A percentile compares a stretch with the other conserved stretches of the same genome.
phyloP scores from a whole-genome alignment of 352 stramenopile genomes.

The Globisporangium middletonii region DNA sequence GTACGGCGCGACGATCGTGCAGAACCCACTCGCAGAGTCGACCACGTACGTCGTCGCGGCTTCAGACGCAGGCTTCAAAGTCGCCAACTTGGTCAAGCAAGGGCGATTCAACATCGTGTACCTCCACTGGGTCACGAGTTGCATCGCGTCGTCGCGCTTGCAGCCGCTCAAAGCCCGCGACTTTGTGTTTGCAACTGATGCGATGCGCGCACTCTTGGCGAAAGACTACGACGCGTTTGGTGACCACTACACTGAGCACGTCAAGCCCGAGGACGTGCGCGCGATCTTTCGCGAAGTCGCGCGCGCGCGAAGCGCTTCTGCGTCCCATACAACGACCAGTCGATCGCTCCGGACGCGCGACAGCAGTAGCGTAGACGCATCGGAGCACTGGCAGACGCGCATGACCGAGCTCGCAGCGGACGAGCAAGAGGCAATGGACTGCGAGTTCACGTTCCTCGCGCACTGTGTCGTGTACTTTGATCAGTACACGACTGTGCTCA shows the following conservation, averaged over 20 bases:
- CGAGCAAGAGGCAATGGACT: constrained; percentile 66
- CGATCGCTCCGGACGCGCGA: background rate
- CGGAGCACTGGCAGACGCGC: constrained; percentile 41
- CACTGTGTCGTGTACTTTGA: constrained; percentile 74
- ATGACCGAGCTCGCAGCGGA: constrained; percentile 39
- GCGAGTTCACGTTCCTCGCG: constrained; percentile 55
- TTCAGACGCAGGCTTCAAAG: constrained; percentile 63
- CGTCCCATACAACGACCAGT: background rate
- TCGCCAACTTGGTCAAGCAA: constrained; percentile 77
- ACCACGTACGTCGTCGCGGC: constrained; percentile 66
- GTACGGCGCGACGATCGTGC: constrained; percentile 58
- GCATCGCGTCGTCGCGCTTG: constrained; percentile 27
- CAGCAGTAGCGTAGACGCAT: background rate
- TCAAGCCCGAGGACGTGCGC: constrained; percentile 39
- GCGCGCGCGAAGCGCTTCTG: background rate
- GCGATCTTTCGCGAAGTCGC: constrained; percentile 42
- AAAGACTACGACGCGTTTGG: constrained; percentile 71
- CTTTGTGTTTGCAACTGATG: constrained; percentile 67
- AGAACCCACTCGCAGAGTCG: constrained; percentile 65
- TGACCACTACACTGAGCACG: constrained; percentile 66
- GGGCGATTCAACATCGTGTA: constrained; percentile 69
- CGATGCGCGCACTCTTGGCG: constrained; percentile 39
- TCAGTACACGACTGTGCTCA: constrained; percentile 21
- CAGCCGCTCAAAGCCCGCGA: constrained; percentile 42
- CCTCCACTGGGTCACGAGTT: constrained; percentile 53